phyloP scores from a whole-genome alignment of 2,329 filamentous ascomycete species.

The Colletotrichum phormii region DNA sequence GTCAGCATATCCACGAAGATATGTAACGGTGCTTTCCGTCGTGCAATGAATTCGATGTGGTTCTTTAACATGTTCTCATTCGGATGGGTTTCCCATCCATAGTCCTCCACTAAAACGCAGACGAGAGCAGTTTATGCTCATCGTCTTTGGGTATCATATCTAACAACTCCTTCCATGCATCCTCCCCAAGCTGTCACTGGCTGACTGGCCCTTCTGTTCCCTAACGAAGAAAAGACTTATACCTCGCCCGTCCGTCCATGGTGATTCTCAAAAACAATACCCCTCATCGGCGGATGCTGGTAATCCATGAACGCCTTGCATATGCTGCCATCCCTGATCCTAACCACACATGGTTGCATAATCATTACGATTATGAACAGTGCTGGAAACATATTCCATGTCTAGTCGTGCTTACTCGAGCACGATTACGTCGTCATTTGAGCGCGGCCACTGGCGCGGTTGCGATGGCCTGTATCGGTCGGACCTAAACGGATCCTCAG shows the following conservation, averaged over 20 bases:
- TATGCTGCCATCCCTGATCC: neutral
- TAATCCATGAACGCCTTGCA: neutral
- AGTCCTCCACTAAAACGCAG: neutral
- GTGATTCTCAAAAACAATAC: neutral
- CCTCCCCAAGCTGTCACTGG: neutral
- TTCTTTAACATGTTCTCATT: neutral
- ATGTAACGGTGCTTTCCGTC: neutral
- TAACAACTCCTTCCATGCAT: neutral
- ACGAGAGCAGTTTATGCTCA: constrained; percentile 4
- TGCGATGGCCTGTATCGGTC: constrained; percentile 35
- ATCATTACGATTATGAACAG: neutral
- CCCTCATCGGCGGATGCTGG: neutral
- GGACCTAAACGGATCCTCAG: neutral
- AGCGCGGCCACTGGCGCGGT: constrained; percentile 38
- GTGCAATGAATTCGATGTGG: neutral
- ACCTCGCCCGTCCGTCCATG: neutral
- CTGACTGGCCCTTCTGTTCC: neutral
- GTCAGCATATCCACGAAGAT: neutral
- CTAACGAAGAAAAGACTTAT: neutral
- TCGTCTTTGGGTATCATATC: constrained; percentile 1
- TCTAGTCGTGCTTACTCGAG: constrained; percentile 42
- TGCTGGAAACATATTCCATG: neutral
- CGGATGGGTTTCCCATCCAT: neutral
- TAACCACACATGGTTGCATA: neutral
- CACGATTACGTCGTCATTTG: constrained; percentile 46